Evolutionary conservation across 2,329 filamentous ascomycete genomes (phyloP).

Genomic region (Fusarium robinianum): DNA sequence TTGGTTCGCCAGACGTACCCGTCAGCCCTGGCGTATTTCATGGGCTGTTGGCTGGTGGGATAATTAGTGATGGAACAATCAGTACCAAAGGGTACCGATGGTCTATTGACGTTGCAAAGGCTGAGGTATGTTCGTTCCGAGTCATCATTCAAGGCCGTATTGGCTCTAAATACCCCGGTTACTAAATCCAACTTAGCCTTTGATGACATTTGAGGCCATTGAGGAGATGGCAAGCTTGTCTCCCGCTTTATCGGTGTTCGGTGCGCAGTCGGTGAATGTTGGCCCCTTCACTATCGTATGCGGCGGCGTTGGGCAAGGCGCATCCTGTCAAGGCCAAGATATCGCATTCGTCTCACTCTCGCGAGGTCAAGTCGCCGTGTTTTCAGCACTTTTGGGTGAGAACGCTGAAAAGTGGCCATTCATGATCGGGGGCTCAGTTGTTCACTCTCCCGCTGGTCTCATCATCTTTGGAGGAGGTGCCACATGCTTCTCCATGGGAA

Average conservation of each 20-base stretch:
- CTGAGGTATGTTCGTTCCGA: slow-evolving; percentile 46
- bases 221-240: slow-evolving; percentile 4
- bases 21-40: slow-evolving; percentile 42
- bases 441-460: slow-evolving; percentile 55
- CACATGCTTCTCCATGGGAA: slow-evolving; percentile 89
- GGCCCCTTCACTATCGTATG: slow-evolving; percentile 35
- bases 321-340: slow-evolving; percentile 37
- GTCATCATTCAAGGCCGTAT: no score
- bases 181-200: slow-evolving; percentile 27
- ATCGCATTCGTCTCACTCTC: slow-evolving; percentile 30
- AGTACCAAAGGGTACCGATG: slow-evolving; percentile 68
- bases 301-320: slow-evolving; percentile 40
- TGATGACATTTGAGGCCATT: slow-evolving; percentile 33
- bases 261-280: slow-evolving; percentile 36
- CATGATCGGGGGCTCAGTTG: slow-evolving; percentile 69
- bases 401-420: slow-evolving; percentile 54
- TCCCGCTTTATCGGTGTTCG: slow-evolving; percentile 39
- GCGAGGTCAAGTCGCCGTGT: slow-evolving; percentile 35
- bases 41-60: slow-evolving; percentile 75
- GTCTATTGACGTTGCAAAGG: slow-evolving; percentile 53
- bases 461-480: slow-evolving; percentile 78
- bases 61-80: slow-evolving; percentile 66
- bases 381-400: slow-evolving; percentile 7
- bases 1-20: slow-evolving; percentile 33
- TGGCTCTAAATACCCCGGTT: no score